Evolutionary conservation across 495 filamentous ascomycete genomes (phyloP), one percentile per base, ranked within the genome.

Genomic region (Astrothelium macrocarpum): DNA sequence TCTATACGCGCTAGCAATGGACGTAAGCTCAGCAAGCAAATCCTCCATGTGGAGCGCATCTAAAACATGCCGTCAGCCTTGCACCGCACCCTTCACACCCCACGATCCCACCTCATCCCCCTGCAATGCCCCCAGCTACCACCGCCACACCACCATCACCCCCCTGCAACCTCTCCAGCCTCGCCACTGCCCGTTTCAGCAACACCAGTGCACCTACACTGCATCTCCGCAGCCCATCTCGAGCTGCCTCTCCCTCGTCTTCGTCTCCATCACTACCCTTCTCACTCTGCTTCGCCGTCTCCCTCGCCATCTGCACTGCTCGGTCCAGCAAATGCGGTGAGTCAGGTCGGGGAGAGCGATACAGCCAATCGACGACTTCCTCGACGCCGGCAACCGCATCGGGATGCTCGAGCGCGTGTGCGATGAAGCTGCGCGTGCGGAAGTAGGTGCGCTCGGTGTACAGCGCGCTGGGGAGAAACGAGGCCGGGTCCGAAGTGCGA

Each of bases 361-460:
- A 86, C 10, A 83, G 62, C 77, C 78, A 84, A 1, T 68, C 61
- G n/a, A 85, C 68, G 53, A 82, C 75, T 42, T 81, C 73, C 42
- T 75, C 76, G 12, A 85, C 74, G 1, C 79, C 80, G 5, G 66
- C 31, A 25, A 29, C 25, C 12, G 49, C n/a, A 5, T 79, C 71
- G 7, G 74, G 73, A n/a, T 72, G 49, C 28, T 71, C 64, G 9
- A 86, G 66, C 9, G 78, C 81, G 62, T 77, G 76, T 31, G 75
- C 72, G 43, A 86, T 80, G 65, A 86, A 85, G 12, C 63, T 75
- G 7, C 81, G 74, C 0, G 84, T 72, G 60, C 81, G 69, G 32
- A 85, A 75, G 56, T 81, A 85, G 3, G 80, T 74, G 60, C 78
- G 81, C 65, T 86, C 83, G 3, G 77, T 79, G 65, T 86, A 86